phyloP scores from a whole-genome alignment of 2,329 filamentous ascomycete species.

The Curvularia sp. region DNA sequence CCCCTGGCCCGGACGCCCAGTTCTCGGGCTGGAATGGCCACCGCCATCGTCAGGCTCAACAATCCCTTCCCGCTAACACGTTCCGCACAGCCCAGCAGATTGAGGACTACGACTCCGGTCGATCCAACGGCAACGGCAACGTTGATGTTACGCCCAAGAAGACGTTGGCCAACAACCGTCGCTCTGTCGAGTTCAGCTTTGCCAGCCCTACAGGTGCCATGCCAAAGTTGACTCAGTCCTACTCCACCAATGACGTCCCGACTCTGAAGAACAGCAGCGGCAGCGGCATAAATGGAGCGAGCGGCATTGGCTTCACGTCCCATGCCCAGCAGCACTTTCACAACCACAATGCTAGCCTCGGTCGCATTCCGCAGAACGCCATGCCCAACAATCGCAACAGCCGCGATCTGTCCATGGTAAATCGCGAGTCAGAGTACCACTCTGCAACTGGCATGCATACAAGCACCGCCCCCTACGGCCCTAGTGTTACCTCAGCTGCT shows the following conservation, averaged over 20 bases:
- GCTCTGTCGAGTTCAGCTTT: slow-evolving; percentile 57
- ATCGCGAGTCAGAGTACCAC: slow-evolving; percentile 60
- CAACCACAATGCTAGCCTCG: slow-evolving; percentile 81
- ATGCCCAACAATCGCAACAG: slow-evolving; percentile 72
- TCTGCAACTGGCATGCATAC: slow-evolving; percentile 76
- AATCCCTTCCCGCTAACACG: slow-evolving; percentile 65
- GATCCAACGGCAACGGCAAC: slow-evolving; percentile 51
- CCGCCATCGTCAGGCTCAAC: slow-evolving; percentile 71
- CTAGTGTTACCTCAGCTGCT: slow-evolving; percentile 56
- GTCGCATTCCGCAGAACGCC: slow-evolving; percentile 74
- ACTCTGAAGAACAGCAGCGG: slow-evolving; percentile 72
- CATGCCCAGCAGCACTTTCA: slow-evolving; percentile 66
- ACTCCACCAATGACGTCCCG: slow-evolving; percentile 87
- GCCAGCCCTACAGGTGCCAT: slow-evolving; percentile 66
- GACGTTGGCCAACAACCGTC: slow-evolving; percentile 51
- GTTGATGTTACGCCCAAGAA: slow-evolving; percentile 53
- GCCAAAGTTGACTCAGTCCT: slow-evolving; percentile 84
- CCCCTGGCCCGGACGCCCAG: slow-evolving; percentile 65
- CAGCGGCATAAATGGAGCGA: slow-evolving; percentile 56
- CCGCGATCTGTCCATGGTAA: slow-evolving; percentile 68
- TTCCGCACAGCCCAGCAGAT: slow-evolving; percentile 52
- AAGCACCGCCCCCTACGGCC: slow-evolving; percentile 79
- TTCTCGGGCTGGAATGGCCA: slow-evolving; percentile 66
- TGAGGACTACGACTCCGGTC: slow-evolving; percentile 46
- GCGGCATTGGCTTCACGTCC: slow-evolving; percentile 51